A percentile compares a stretch with the other conserved stretches of the same genome.
phyloP scores from a whole-genome alignment of 202 grass and related monocot genomes.

The Brachypodium distachyon region DNA sequence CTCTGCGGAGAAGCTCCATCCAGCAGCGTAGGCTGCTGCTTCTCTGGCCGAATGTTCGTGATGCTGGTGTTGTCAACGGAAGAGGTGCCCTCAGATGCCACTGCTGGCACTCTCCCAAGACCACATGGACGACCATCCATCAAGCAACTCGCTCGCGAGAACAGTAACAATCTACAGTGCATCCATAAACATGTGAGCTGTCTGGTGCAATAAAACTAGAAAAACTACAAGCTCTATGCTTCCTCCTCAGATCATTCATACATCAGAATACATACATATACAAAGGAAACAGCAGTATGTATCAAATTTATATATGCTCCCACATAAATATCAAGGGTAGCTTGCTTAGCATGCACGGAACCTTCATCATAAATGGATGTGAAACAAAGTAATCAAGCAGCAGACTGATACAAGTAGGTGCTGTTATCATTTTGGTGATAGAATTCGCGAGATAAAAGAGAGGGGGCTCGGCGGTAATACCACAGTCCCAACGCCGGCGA shows the following conservation, averaged over 20 bases:
- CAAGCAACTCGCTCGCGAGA: not conserved
- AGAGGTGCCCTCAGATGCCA: not conserved
- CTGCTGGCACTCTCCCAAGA: not conserved
- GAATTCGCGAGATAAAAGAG: not conserved
- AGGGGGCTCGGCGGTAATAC: not conserved
- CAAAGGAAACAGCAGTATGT: too few species aligned
- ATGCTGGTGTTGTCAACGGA: not conserved
- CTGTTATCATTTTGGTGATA: not conserved
- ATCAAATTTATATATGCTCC: not conserved
- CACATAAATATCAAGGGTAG: not conserved
- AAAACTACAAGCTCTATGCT: not conserved
- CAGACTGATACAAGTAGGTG: not conserved
- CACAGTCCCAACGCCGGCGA: not conserved
- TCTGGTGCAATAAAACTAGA: not conserved
- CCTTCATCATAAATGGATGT: not conserved
- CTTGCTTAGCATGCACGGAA: not conserved
- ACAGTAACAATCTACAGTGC: not conserved
- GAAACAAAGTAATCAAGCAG: not conserved
- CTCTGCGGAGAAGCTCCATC: not conserved
- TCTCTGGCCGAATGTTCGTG: not conserved
- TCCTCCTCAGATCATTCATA: not conserved
- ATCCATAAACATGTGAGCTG: not conserved
- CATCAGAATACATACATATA: not conserved
- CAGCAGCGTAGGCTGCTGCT: not conserved
- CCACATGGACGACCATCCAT: slow-evolving; percentile 19